Conservation (phyloP, 495 filamentous ascomycete genomes). For the Aspergillus indologenus region DNA sequence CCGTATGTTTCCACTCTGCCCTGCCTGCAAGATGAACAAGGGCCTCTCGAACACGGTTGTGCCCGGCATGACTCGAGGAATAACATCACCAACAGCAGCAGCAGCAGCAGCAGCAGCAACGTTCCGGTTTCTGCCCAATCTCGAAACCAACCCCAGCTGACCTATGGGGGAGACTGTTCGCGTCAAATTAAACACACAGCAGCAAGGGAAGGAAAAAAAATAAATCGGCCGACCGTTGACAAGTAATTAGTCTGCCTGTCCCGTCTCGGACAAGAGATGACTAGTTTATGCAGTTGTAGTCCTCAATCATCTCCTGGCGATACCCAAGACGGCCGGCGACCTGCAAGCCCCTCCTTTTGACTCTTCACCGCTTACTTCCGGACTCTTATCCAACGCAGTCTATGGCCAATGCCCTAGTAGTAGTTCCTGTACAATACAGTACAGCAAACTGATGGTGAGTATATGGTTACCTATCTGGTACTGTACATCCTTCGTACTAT, state of each 20-base stretch:
- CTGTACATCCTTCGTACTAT: no score
- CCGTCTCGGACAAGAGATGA: constrained; percentile 4
- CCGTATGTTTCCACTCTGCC: constrained; percentile 20
- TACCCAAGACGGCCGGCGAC: constrained; percentile 11
- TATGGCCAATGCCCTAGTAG: constrained; percentile 7
- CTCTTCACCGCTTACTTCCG: constrained; percentile 24
- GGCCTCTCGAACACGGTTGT: constrained; percentile 12
- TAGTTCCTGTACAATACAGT: no score
- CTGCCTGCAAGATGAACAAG: constrained; percentile 23
- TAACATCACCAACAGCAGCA: constrained; percentile 7
- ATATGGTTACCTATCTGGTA: no score
- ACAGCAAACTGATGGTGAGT: no score
- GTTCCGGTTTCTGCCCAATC: constrained; percentile 27
- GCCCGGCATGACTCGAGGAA: constrained; percentile 13
- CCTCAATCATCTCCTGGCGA: constrained; percentile 1
- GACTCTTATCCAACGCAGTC: constrained; percentile 6
- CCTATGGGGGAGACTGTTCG: constrained; percentile 14
- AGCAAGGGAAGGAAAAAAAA: constrained; percentile 13
- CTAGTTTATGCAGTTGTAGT: background rate
- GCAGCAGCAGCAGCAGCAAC: background rate
- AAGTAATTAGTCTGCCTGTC: constrained; percentile 6
- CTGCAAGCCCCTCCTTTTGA: constrained; percentile 15
- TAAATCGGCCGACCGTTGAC: constrained; percentile 13
- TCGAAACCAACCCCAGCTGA: background rate
- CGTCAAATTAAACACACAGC: constrained; percentile 21